Evolutionary conservation across 768 basidiomycete genomes (phyloP).

Genomic region (Mycena venus): DNA sequence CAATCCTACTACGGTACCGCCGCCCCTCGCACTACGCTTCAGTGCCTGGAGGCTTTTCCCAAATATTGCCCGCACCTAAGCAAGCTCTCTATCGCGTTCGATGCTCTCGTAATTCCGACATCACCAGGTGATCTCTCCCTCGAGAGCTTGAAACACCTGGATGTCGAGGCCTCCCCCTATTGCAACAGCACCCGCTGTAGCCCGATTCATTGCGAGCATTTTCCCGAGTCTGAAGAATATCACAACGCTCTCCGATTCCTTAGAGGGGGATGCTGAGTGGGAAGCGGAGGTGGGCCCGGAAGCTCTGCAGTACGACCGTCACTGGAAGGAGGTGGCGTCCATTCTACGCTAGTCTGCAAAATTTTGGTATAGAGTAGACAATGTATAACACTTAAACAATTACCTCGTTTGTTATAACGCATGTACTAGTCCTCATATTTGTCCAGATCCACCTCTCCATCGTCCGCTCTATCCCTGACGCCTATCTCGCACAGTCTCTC

Average conservation of each 20-base stretch:
- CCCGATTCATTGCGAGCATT: neutral
- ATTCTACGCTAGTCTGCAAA: neutral
- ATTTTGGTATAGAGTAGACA: too few relatives aligned
- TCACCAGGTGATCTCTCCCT: neutral
- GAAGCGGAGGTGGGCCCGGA: neutral
- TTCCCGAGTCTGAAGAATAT: neutral
- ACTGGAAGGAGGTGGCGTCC: constrained; percentile 6
- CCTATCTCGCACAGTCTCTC: too few relatives aligned
- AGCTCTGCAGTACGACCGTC: constrained; percentile 1
- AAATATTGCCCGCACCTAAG: constrained; percentile 1
- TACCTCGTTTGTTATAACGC: too few relatives aligned
- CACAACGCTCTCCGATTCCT: neutral
- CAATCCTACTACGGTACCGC: neutral
- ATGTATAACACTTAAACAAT: too few relatives aligned
- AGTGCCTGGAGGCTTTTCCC: neutral
- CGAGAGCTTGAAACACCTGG: neutral
- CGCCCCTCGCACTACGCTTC: neutral
- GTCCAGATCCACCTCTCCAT: too few relatives aligned
- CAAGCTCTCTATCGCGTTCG: constrained; percentile 3
- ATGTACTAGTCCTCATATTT: too few relatives aligned
- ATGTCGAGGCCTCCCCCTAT: constrained; percentile 17
- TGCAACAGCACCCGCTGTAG: neutral
- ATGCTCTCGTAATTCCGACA: neutral
- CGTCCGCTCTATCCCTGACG: too few relatives aligned
- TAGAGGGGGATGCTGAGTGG: neutral